Base-by-base conservation (phyloP, 192 early-diverging fungal species). In the Coemansia asiatica region DNA sequence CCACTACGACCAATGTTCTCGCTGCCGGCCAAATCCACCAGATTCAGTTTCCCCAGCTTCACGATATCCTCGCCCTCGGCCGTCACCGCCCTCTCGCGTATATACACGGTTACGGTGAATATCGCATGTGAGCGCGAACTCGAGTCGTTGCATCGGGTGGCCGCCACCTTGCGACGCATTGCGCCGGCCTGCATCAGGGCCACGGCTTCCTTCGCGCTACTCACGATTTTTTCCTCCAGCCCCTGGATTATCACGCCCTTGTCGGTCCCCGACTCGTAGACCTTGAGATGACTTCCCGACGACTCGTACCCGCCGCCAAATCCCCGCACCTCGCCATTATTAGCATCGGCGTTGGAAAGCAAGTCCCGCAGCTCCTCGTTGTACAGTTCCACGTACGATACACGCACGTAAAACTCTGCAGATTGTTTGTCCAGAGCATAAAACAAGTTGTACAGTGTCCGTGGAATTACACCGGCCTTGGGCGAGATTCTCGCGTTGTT, bases 281-380 rank as follows among this genome's bases (percentile, higher is more conserved):
- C 86, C 60, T 87, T 86, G 22, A 94, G 76, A 19, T 72, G 60
- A 8, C 69, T 62, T 2, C 25, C 56, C 2, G 62, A 28, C 6
- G 59, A 25, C 31, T 56, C 61, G 22, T 40, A 67, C 12, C 31
- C 57, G 57, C 36, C 61, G 31, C 29, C 29, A 7, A n/a, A 10
- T 0, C 31, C 31, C n/a, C 16, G 4, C 5, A 28, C 25, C 25
- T 66, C 64, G 4, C 27, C 59, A 28, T 66, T 46, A 28, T 66
- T 46, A 3, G 78, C 64, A 51, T 88, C 85, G 10, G 77, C 85
- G 10, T 76, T 67, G 1, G 86, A 82, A n/a, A 98, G 67, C 18
- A 98, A 77, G 76, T 98, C 97, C n/a, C 89, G 85, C 31, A 97
- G 74, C 51, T 97, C 91, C 74, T 98, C 95, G 68, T 98, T 98